Evolutionary conservation across 192 early-diverging fungal species (phyloP), one percentile per base, ranked within the genome.

Genomic region (Lobosporangium transversale): DNA sequence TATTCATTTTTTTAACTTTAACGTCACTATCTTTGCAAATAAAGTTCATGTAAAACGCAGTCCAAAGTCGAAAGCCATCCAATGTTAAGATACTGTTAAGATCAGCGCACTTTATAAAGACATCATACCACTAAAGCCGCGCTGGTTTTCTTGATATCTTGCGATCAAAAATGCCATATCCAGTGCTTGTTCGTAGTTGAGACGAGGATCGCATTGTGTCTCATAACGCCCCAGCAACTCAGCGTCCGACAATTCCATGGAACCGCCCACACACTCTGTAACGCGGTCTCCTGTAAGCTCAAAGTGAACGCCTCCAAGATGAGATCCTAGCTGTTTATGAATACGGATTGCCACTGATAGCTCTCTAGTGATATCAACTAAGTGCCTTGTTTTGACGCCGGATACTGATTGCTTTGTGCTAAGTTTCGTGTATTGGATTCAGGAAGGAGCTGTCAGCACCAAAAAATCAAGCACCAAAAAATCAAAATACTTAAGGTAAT

Each of bases 141-240:
- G 73, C 53, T 76, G 73, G 51, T 83, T 80, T 78, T 91, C 85
- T 80, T 90, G 95, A 71, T 94, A 92, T 66, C 92, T 93, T 7
- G 96, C 96, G 68, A 99, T 96, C 83, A 93, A 85, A 81, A 98
- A 98, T 6, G 96, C 94, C 78, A 99, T 89, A 81, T 99, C 97
- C 47, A 99, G 80, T 31, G 93, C 92, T 71, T 99, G 97, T 81
- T 97, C 93, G 86, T 98, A 97, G 82, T 99, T 99, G 33, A 99
- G 81, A 37, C 97, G 90, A 30, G 96, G 96, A 54, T 98, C 95
- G 83, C 96, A 99, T 80, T 93, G 93, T 30, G 94, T 99, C 82
- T 94, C 92, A 79, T 99, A 99, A 73, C 97, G 97, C 47, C 78
- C 89, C 40, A 88, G 76, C 15, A 99, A 81, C 64, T 99, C 95